Percentiles rank a stretch among this genome's conserved stretches.
Conservation (phyloP, 306 rosid genomes). For the Morella rubra region DNA sequence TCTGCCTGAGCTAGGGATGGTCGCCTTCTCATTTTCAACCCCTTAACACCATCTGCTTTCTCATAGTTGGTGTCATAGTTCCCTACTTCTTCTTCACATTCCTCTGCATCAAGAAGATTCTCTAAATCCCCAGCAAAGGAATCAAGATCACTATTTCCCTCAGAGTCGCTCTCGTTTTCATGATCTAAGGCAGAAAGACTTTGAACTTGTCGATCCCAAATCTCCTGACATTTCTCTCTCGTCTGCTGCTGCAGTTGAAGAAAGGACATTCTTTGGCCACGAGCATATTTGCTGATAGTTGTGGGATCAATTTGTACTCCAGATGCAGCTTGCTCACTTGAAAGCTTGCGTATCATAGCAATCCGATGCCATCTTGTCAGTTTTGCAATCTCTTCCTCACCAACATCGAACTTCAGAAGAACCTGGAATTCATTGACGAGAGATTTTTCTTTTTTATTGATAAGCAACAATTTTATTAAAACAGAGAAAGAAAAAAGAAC, state of each 20-base stretch:
- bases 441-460: too few relatives aligned
- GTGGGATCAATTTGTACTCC: slow-evolving; percentile 96
- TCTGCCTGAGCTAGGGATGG: slow-evolving; percentile 83
- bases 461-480: too few relatives aligned
- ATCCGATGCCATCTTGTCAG: slow-evolving; percentile 99
- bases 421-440: slow-evolving; percentile 51
- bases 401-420: slow-evolving; percentile 87
- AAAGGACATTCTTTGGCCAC: slow-evolving; percentile 98
- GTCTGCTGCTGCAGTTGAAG: slow-evolving; percentile 99
- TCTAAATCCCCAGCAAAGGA: slow-evolving; percentile 98
- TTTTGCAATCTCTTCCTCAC: slow-evolving; percentile 83
- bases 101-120: slow-evolving; percentile 97
- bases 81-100: slow-evolving; percentile 74
- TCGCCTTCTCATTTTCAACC: slow-evolving; percentile 86
- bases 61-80: slow-evolving; percentile 65
- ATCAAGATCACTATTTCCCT: slow-evolving; percentile 92
- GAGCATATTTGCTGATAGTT: slow-evolving; percentile 93
- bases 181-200: slow-evolving; percentile 71
- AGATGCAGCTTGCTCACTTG: slow-evolving; percentile 96
- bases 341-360: slow-evolving; percentile 98
- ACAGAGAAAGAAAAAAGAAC: too few relatives aligned
- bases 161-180: slow-evolving; percentile 90
- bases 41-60: slow-evolving; percentile 83
- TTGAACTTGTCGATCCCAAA: slow-evolving; percentile 94
- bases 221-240: slow-evolving; percentile 95